Percentiles rank a stretch among this genome's conserved stretches.
phyloP scores from a whole-genome alignment of 352 stramenopile species.

The Phytophthora rubi region DNA sequence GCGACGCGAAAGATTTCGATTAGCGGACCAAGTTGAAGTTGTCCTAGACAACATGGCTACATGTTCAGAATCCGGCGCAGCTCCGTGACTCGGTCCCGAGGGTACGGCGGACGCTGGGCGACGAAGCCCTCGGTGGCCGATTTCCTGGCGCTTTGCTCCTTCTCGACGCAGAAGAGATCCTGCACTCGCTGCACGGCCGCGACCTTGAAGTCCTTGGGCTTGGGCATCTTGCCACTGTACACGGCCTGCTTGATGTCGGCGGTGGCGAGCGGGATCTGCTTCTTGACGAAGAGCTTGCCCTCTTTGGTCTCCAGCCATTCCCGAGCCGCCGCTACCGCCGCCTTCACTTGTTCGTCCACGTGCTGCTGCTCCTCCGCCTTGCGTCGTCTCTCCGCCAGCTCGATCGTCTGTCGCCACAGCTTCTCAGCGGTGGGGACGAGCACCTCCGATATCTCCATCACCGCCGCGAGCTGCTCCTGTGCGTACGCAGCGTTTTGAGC shows the following conservation, averaged over 20 bases:
- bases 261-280: slow-evolving; percentile 44
- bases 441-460: slow-evolving; percentile 36
- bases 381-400: slow-evolving; percentile 43
- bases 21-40: slow-evolving; percentile 33
- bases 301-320: slow-evolving; percentile 75
- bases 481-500: slow-evolving; percentile 11
- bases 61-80: slow-evolving; percentile 23
- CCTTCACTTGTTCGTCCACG: slow-evolving; percentile 38
- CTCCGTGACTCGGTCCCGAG: slow-evolving; percentile 33
- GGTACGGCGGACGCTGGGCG: slow-evolving; percentile 35
- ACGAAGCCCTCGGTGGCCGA: slow-evolving; percentile 41
- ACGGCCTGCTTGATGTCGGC: slow-evolving; percentile 63
- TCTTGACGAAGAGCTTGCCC: slow-evolving; percentile 67
- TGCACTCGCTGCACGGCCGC: slow-evolving; percentile 41
- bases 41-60: slow-evolving; percentile 8
- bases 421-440: slow-evolving; percentile 39
- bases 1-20: slow-evolving; percentile 34
- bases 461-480: slow-evolving; percentile 39
- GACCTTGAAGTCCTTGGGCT: slow-evolving; percentile 66
- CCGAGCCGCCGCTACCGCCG: slow-evolving; percentile 10
- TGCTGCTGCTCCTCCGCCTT: slow-evolving; percentile 45
- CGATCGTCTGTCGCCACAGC: slow-evolving; percentile 45
- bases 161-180: slow-evolving; percentile 49
- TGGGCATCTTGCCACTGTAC: slow-evolving; percentile 50
- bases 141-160: slow-evolving; percentile 46